These are phyloP conservation scores for Scleroderma bovista DNA, from an alignment of 768 basidiomycete species.

Conservation along the genomic window DNA sequence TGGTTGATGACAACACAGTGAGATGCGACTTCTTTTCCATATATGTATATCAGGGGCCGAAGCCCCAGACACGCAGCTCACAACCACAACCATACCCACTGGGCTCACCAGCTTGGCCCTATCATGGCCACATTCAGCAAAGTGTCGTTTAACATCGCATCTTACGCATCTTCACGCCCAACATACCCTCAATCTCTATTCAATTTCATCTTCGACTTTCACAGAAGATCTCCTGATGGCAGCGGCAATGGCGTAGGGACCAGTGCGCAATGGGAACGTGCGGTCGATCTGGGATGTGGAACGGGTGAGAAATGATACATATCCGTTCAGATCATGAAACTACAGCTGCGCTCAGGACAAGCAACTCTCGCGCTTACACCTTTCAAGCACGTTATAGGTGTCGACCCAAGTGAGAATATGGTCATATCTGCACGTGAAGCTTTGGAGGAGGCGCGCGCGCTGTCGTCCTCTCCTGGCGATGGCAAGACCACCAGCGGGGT, in stretches of 20 bases:
- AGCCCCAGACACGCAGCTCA: too few relatives aligned
- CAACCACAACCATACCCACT: too few relatives aligned
- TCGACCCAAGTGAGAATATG: slow-evolving; percentile 78
- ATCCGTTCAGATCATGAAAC: not conserved
- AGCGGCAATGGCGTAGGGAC: not conserved
- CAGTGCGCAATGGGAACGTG: slow-evolving; percentile 42
- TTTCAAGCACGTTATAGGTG: slow-evolving; percentile 58
- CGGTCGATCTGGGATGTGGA: slow-evolving; percentile 77
- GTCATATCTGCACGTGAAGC: slow-evolving; percentile 43
- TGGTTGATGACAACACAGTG: too few relatives aligned
- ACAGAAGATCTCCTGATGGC: slow-evolving; percentile 24
- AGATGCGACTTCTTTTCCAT: too few relatives aligned
- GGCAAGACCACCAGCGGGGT: too few relatives aligned
- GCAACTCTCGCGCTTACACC: slow-evolving; percentile 53
- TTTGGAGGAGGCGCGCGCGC: slow-evolving; percentile 7
- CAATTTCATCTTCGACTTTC: slow-evolving; percentile 57
- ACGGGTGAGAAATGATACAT: slow-evolving; percentile 43
- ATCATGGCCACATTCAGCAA: slow-evolving; percentile 71
- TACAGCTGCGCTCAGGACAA: slow-evolving; percentile 45
- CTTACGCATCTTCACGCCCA: slow-evolving; percentile 66
- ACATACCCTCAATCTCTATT: slow-evolving; percentile 67
- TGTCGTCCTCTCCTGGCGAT: not conserved
- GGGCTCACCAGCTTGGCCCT: not conserved
- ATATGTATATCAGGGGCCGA: too few relatives aligned
- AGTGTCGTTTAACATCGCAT: slow-evolving; percentile 57